Conservation (phyloP, 441 rosid species). For the Arabidopsis lyrata region DNA sequence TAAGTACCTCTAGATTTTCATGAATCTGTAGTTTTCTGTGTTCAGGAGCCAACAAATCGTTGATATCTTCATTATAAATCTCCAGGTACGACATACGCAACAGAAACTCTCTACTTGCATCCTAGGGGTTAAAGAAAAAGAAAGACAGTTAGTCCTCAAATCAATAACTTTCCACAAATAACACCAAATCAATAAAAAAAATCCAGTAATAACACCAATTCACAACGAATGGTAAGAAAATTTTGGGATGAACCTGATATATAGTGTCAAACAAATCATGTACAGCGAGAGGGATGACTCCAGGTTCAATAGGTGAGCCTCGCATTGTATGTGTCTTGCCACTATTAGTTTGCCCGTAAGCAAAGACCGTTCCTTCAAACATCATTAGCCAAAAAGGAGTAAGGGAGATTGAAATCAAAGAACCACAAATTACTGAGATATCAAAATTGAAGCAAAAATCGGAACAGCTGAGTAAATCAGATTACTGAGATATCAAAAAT, state of each 20-base stretch:
- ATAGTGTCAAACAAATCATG: conserved; percentile 71
- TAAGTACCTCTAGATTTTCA: conserved; percentile 78
- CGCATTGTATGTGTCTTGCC: conserved; percentile 99
- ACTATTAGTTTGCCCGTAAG: conserved; percentile 95
- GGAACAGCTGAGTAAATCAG: background rate
- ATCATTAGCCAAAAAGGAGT: background rate
- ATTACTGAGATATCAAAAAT: conserved; percentile 13
- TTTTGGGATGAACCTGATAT: conserved; percentile 57
- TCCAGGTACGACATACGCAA: conserved; percentile 96
- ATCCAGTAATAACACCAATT: too few species aligned
- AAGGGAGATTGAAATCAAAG: conserved; percentile 1
- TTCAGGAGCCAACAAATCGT: conserved; percentile 89
- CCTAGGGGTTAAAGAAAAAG: conserved; percentile 51
- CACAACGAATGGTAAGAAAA: background rate
- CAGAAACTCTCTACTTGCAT: conserved; percentile 81
- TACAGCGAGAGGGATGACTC: conserved; percentile 90
- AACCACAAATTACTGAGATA: background rate
- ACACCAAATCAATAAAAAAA: background rate
- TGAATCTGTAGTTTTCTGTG: conserved; percentile 94
- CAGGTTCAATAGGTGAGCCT: conserved; percentile 79
- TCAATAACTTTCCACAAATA: conserved; percentile 15
- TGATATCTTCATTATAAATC: conserved; percentile 95
- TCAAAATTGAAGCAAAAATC: background rate
- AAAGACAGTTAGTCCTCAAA: background rate
- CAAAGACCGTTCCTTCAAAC: conserved; percentile 88